These are phyloP conservation scores for Trypanosomatidae sp. DNA, from an alignment of 208 protist genomes.

Conservation along the genomic window DNA sequence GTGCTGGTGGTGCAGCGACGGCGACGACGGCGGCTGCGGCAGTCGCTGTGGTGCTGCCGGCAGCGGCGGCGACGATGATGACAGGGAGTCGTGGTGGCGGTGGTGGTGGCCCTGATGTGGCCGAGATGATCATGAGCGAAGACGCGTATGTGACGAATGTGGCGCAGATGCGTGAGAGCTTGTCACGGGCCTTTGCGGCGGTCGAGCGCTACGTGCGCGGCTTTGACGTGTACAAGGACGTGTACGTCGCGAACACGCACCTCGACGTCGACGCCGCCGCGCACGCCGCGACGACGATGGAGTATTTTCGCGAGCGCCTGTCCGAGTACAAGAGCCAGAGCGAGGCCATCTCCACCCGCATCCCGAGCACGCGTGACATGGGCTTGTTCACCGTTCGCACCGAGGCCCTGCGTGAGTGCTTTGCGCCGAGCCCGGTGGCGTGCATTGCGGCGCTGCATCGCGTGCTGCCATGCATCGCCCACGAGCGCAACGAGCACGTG, in stretches of 20 bases:
- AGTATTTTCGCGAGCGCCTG: constrained; percentile 84
- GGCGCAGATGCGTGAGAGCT: constrained; percentile 41
- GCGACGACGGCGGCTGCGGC: no score
- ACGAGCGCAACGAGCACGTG: constrained; percentile 75
- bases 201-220: constrained; percentile 68
- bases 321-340: constrained; percentile 75
- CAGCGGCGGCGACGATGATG: no score
- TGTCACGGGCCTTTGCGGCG: constrained; percentile 53
- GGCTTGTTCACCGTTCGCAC: constrained; percentile 82
- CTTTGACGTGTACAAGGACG: constrained; percentile 79
- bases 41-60: no score
- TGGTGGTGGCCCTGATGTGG: constrained; percentile 72
- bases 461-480: constrained; percentile 87
- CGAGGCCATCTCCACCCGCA: constrained; percentile 75
- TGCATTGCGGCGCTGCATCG: constrained; percentile 83
- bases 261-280: constrained; percentile 53
- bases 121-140: constrained; percentile 84
- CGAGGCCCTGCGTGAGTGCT: constrained; percentile 75
- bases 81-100: no score
- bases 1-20: no score
- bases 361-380: constrained; percentile 73
- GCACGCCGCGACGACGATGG: constrained; percentile 39
- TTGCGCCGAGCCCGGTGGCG: constrained; percentile 78
- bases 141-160: constrained; percentile 77
- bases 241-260: constrained; percentile 75